phyloP scores from a whole-genome alignment of 2,329 filamentous ascomycete genomes.

The Ambrosiella xylebori region DNA sequence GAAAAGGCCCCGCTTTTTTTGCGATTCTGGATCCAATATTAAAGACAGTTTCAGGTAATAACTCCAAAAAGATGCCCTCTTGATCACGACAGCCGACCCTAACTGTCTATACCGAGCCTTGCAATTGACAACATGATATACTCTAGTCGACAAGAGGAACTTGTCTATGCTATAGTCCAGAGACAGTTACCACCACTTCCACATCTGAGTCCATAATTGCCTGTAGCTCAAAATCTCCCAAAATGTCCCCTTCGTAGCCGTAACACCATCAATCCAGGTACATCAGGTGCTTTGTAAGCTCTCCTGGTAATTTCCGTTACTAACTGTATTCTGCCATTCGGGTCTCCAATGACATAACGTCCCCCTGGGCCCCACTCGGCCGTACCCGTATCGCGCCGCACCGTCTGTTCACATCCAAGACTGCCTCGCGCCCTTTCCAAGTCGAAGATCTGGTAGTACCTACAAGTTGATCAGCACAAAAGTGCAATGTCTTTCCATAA shows the following conservation, averaged over 20 bases:
- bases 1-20: background rate
- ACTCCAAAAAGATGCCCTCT: background rate
- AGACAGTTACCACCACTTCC: too few species aligned
- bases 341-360: background rate
- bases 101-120: too few species aligned
- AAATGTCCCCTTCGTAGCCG: background rate
- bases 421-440: too few species aligned
- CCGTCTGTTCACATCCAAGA: background rate
- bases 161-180: too few species aligned
- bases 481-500: too few species aligned
- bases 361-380: background rate
- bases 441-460: too few species aligned
- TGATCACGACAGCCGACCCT: too few species aligned
- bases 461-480: too few species aligned
- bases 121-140: too few species aligned
- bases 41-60: conserved; percentile 1
- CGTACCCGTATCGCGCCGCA: background rate
- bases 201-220: background rate
- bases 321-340: conserved; percentile 1
- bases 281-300: background rate
- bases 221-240: background rate
- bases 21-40: background rate
- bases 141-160: too few species aligned
- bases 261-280: background rate
- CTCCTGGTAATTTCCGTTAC: background rate